Evolutionary conservation across 2,329 filamentous ascomycete species (phyloP).

Genomic region (Trichophyton simii): DNA sequence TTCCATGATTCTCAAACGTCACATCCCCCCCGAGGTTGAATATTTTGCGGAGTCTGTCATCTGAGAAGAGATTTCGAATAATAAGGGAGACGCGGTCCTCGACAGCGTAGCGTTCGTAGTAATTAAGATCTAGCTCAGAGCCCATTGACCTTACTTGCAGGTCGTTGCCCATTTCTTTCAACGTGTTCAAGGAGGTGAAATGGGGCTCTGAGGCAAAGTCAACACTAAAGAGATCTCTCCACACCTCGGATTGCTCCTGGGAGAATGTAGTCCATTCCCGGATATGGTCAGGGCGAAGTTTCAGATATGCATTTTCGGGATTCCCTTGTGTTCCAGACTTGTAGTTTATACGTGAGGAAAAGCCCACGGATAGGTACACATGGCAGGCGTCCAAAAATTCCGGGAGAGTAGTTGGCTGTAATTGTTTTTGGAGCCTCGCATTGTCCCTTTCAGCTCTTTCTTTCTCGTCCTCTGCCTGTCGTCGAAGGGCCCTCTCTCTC

Average conservation of each 20-base stretch:
- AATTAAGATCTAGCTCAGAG: conserved; percentile 12
- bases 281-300: conserved; percentile 12
- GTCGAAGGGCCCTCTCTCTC: not conserved
- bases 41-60: not conserved
- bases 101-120: conserved; percentile 9
- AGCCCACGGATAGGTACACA: conserved; percentile 9
- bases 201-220: conserved; percentile 9
- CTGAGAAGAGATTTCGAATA: conserved; percentile 2
- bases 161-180: conserved; percentile 6
- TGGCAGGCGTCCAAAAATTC: conserved; percentile 14
- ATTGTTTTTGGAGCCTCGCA: not conserved
- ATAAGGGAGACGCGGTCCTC: conserved; percentile 6
- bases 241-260: conserved; percentile 7
- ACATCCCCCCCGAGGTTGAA: conserved; percentile 11
- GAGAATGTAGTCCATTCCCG: conserved; percentile 8
- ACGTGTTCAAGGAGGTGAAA: conserved; percentile 7
- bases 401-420: not conserved
- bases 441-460: not conserved
- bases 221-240: conserved; percentile 3
- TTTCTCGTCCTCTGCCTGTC: not conserved
- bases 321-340: conserved; percentile 7
- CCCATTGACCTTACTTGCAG: conserved; percentile 1
- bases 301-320: conserved; percentile 9
- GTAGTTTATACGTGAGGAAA: conserved; percentile 1
- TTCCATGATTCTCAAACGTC: conserved; percentile 14